Conservation (phyloP, 2,329 filamentous ascomycete genomes). For the Cladosporium colombiae region DNA sequence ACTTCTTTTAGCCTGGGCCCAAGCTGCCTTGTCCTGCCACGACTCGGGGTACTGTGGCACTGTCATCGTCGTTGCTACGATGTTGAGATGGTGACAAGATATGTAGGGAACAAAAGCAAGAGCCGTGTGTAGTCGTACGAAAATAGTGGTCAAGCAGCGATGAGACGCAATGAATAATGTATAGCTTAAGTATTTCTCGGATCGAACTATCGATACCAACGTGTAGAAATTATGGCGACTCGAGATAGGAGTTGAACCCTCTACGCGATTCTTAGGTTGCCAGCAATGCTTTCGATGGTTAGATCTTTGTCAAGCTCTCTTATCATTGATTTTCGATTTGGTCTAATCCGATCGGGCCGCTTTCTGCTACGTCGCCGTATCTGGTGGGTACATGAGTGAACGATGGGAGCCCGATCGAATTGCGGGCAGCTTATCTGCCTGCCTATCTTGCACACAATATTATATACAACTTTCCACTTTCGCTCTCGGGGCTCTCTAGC, state of each 20-base stretch:
- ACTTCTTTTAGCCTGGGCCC: conserved; percentile 5
- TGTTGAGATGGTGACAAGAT: neutral
- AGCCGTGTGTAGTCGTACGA: neutral
- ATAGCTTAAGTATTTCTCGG: neutral
- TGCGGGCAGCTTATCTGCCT: neutral
- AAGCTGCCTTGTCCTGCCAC: conserved; percentile 11
- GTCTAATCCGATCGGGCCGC: neutral
- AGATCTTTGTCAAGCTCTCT: neutral
- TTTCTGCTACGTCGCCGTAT: neutral
- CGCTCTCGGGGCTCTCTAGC: neutral
- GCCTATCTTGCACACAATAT: neutral
- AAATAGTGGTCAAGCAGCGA: neutral
- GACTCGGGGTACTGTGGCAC: neutral
- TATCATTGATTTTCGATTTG: neutral
- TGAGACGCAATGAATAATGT: neutral
- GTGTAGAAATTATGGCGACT: no score
- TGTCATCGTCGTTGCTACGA: neutral
- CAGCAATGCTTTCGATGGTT: neutral
- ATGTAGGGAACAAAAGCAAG: neutral
- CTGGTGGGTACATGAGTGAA: neutral
- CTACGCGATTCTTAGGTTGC: neutral
- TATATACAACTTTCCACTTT: neutral
- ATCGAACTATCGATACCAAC: neutral
- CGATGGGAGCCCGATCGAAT: neutral
- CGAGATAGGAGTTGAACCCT: no score